These are phyloP conservation scores for Glebionis coronaria DNA, from an alignment of 129 eudicot genomes.

Conservation along the genomic window DNA sequence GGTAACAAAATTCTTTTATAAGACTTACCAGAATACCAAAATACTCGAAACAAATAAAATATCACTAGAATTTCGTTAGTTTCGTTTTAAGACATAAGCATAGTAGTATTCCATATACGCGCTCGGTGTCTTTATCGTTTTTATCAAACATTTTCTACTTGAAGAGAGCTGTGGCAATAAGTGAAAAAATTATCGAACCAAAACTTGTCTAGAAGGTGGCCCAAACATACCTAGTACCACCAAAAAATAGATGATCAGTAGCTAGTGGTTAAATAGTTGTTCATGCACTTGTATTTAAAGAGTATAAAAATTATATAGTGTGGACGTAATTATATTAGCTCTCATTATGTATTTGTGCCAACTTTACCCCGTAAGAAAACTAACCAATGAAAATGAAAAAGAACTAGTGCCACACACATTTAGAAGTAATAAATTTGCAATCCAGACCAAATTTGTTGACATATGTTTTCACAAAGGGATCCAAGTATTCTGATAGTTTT, in stretches of 20 bases:
- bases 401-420: slow-evolving; percentile 92
- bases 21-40: no score
- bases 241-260: slow-evolving; percentile 34
- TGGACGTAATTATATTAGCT: neutral
- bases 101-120: no score
- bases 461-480: no score
- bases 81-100: no score
- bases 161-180: no score
- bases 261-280: neutral
- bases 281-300: neutral
- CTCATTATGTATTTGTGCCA: neutral
- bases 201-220: slow-evolving; percentile 79
- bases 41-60: no score
- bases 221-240: slow-evolving; percentile 88
- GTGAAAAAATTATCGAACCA: neutral
- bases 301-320: neutral
- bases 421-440: slow-evolving; percentile 93
- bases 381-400: slow-evolving; percentile 93
- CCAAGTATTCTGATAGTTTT: no score
- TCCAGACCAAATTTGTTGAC: slow-evolving; percentile 29
- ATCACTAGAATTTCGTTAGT: no score
- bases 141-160: no score
- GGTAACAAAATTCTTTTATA: no score
- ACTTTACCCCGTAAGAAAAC: slow-evolving; percentile 89
- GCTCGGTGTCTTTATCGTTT: no score